A percentile compares a stretch with the other conserved stretches of the same genome.
These are phyloP conservation scores for Russula abietina DNA, from an alignment of 768 basidiomycete genomes.

Conservation along the genomic window DNA sequence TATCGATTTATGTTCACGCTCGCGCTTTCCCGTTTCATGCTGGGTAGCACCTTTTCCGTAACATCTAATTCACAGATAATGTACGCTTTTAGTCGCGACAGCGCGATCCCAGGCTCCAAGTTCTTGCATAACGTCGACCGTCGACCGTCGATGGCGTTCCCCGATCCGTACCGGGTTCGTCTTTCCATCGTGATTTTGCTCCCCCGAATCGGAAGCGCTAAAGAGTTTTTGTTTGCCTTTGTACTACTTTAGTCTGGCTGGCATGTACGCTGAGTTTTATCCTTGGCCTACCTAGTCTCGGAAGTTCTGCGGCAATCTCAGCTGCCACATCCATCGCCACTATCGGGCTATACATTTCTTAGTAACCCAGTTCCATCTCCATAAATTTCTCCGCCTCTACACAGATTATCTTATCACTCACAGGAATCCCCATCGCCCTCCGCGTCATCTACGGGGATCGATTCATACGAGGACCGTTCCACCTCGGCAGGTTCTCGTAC, in stretches of 20 bases:
- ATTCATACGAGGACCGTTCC: conserved; percentile 66
- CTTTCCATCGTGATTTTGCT: neutral
- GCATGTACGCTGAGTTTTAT: conserved; percentile 71
- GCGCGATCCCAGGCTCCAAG: conserved; percentile 59
- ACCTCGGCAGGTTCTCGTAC: conserved; percentile 57
- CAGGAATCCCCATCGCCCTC: too few species aligned
- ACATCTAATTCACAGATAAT: conserved; percentile 79
- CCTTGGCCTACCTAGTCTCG: too few species aligned
- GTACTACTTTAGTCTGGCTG: conserved; percentile 66
- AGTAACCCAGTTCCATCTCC: conserved; percentile 43
- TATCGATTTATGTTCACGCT: neutral
- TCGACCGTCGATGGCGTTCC: conserved; percentile 49
- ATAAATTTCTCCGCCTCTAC: too few species aligned
- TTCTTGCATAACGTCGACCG: conserved; percentile 70
- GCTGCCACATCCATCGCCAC: conserved; percentile 57
- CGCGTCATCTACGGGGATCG: too few species aligned
- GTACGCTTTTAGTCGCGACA: too few species aligned
- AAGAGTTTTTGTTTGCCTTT: neutral
- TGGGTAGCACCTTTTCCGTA: conserved; percentile 64
- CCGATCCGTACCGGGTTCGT: conserved; percentile 63
- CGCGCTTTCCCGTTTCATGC: too few species aligned
- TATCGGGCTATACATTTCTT: conserved; percentile 72
- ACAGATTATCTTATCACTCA: too few species aligned
- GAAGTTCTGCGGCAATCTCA: conserved; percentile 60
- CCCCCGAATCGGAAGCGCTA: neutral